Conservation (phyloP, 805 yeast genomes). For the Peterozyma xylosa region DNA sequence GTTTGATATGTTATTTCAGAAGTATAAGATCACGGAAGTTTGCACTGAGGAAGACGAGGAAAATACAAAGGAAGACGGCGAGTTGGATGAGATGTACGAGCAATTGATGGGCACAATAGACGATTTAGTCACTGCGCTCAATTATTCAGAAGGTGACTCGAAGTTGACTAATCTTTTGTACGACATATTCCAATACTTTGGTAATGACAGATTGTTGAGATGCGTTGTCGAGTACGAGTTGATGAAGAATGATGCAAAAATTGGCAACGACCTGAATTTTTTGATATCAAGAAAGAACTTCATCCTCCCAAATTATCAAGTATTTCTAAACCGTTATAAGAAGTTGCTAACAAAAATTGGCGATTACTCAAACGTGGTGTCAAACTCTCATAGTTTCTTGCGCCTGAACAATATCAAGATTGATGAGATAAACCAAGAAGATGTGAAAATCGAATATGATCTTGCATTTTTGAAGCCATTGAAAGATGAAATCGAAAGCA, state of each 20-base stretch:
- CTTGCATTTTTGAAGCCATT: slow-evolving; percentile 25
- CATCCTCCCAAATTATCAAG: slow-evolving; percentile 1
- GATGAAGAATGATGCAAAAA: slow-evolving; percentile 27
- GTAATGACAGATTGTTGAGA: slow-evolving; percentile 41
- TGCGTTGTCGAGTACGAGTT: slow-evolving; percentile 53
- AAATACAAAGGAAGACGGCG: slow-evolving; percentile 17
- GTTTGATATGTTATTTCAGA: slow-evolving; percentile 27
- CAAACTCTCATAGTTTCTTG: slow-evolving; percentile 1
- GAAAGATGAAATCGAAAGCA: slow-evolving; percentile 22
- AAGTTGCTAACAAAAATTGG: neutral
- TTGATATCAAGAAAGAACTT: slow-evolving; percentile 4
- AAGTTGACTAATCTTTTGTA: slow-evolving; percentile 41
- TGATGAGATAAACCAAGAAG: slow-evolving; percentile 1
- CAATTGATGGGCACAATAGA: slow-evolving; percentile 31
- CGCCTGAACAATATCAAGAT: slow-evolving; percentile 4
- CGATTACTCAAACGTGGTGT: neutral
- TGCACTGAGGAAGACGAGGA: slow-evolving; percentile 13
- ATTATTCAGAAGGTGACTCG: slow-evolving; percentile 63
- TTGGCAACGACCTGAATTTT: slow-evolving; percentile 7
- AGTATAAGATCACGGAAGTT: slow-evolving; percentile 11
- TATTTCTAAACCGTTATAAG: slow-evolving; percentile 1
- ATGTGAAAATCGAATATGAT: slow-evolving; percentile 4
- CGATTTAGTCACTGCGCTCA: slow-evolving; percentile 58
- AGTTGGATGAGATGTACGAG: slow-evolving; percentile 12
- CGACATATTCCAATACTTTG: slow-evolving; percentile 43